Base-by-base conservation (phyloP, 345 rosid genomes). In the Rhizophora apiculata region DNA sequence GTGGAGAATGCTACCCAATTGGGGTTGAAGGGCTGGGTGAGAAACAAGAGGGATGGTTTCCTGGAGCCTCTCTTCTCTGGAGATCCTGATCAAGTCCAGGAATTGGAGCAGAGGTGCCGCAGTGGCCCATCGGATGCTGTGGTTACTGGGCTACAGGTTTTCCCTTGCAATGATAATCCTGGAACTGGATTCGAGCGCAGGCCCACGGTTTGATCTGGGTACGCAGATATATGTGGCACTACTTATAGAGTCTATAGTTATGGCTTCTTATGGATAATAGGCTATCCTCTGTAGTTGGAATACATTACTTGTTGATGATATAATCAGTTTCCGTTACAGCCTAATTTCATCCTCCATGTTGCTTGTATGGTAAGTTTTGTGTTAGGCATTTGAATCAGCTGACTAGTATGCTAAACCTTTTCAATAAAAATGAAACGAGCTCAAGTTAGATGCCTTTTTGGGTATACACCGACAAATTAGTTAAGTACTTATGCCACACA, bases 61-160 rank as follows among this genome's bases (percentile, higher is more conserved):
- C 96, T 91, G 31, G 97, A 95, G 82, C 93, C 96, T 15, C 83
- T 92, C 58, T 89, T 95, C 77, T 87, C 90, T 0, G 96, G 96
- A 43, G 82, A 82, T 27, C 37, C 82, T 8, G 86, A 86, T 62
- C 67, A 79, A 49, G 92, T 91, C 9, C 82, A 82, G 52, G 92
- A 91, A 76, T 89, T 89, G 98, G 89, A 91, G 80, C 88, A 81
- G 81, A 85, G 97, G 85, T 89, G 97, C 59, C 88, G 92, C 13
- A 86, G 87, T 61, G 98, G 96, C 9, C 98, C 96, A 5, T 86
- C 87, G 0, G 85, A 78, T 58, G 97, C 98, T 4, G 51, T 85
- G 81, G 96, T 94, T 21, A 88, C 91, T 0, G 90, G 88, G 16
- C 75, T 91, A 19, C 81, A 87, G 78, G 92, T 85, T 79, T 85